Evolutionary conservation across 257 asterid genomes (phyloP), one percentile per base, ranked within the genome.

Genomic region (Marsdenia floribunda): DNA sequence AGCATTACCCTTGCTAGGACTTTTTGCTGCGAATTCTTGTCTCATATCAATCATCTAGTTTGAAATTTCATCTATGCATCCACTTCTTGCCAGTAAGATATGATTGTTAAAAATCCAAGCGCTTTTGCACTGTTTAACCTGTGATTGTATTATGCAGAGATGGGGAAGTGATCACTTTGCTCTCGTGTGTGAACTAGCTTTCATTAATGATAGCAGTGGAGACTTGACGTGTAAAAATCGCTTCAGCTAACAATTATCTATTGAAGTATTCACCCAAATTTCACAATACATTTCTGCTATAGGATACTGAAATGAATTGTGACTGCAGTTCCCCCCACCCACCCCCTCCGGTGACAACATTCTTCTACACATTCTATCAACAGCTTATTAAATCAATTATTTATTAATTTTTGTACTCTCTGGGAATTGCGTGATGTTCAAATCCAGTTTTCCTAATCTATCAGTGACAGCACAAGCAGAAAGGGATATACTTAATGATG

Each of bases 91-190:
- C 5, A 7, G 68, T 63, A 33, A 6, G 26, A 15, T n/a, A 33
- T 35, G 12, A 33, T 33, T 63, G 46, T 63, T 63, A 37, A 63
- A 65, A 3, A 2, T 3, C 35, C 15, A 44, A 16, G 12, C 10
- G 47, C 38, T 64, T 64, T 35, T 19, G 5, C 18, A 5, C 69
- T 16, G 68, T 44, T 4, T 70, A 5, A 70, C 12, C 29, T 16
- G 7, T 75, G 59, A 26, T 54, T 82, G 63, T 71, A 2, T 75
- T 22, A 52, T 85, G 88, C 90, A 93, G 97, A 81, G 82, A 80
- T 93, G 96, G 96, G 93, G 93, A 49, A 93, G 98, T 60, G 98
- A 93, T 85, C 98, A 93, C 81, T 90, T 93, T 75, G 96, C 97
- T 70, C 86, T 93, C 77, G 98, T 83, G 67, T 88, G 98, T 46